These are phyloP conservation scores for Chlamydomonas incerta DNA, from an alignment of 139 green algal species.

Conservation along the genomic window DNA sequence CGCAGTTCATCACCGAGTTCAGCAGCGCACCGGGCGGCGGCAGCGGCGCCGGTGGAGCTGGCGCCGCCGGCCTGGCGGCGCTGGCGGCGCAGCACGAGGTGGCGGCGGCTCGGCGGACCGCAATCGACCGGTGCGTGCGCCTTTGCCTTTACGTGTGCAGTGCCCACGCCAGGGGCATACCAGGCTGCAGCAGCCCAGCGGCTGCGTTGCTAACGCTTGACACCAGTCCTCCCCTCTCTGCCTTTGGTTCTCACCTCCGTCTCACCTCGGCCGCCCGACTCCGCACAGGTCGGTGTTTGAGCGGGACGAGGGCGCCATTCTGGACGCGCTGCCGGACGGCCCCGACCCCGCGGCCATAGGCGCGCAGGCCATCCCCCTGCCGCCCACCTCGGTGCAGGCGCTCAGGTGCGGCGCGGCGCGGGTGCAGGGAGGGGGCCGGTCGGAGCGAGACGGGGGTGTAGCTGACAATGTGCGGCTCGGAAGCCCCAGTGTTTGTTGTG, in stretches of 20 bases:
- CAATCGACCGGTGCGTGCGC: constrained; percentile 4
- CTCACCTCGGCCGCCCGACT: too few relatives aligned
- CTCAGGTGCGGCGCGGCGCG: constrained; percentile 16
- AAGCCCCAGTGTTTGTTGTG: too few relatives aligned
- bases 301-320: constrained; percentile 42
- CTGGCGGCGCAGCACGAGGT: constrained; percentile 32
- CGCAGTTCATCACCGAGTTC: constrained; percentile 66
- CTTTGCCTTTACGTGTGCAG: too few relatives aligned
- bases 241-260: too few relatives aligned
- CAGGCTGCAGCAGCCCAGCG: too few relatives aligned
- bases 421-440: too few relatives aligned
- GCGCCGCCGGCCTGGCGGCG: background rate
- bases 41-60: background rate
- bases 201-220: too few relatives aligned
- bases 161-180: too few relatives aligned
- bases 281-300: constrained; percentile 33
- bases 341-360: constrained; percentile 60
- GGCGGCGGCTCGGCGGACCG: constrained; percentile 23
- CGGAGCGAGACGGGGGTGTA: too few relatives aligned
- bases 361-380: constrained; percentile 37
- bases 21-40: background rate
- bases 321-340: constrained; percentile 64
- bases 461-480: too few relatives aligned
- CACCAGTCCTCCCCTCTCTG: too few relatives aligned
- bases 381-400: constrained; percentile 36